Evolutionary conservation across 2,329 filamentous ascomycete genomes (phyloP).

Genomic region (Fusarium paranaense): DNA sequence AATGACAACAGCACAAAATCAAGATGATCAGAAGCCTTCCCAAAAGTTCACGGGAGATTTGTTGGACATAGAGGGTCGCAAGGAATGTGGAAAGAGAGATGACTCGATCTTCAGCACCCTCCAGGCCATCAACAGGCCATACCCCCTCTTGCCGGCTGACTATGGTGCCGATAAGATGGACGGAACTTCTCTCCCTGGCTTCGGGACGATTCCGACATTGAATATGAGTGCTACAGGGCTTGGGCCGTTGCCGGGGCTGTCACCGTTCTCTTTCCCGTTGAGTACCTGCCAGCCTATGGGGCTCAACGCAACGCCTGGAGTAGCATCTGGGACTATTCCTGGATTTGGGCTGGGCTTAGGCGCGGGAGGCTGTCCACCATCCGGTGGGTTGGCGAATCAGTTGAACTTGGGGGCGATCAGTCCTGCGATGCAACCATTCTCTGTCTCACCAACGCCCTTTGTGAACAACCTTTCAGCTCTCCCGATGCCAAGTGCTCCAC

Average conservation of each 20-base stretch:
- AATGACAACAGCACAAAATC: background rate
- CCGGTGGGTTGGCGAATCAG: constrained; percentile 6
- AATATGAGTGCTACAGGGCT: background rate
- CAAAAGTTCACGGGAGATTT: background rate
- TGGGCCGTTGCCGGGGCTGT: background rate
- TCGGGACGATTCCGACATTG: background rate
- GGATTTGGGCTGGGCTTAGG: constrained; percentile 3
- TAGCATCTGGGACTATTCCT: constrained; percentile 11
- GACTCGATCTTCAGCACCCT: background rate
- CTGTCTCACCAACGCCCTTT: background rate
- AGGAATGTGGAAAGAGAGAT: background rate
- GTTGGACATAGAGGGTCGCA: background rate
- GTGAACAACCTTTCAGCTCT: background rate
- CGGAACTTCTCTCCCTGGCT: background rate
- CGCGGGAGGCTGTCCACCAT: background rate
- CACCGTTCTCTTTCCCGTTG: background rate
- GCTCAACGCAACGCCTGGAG: background rate
- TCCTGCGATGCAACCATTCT: constrained; percentile 6
- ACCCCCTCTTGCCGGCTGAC: background rate
- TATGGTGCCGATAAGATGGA: background rate
- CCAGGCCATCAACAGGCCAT: background rate
- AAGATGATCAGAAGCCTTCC: background rate
- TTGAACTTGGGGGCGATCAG: background rate
- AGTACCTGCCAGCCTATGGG: background rate
- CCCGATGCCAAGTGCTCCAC: constrained; percentile 7